These are phyloP conservation scores for Pezicula neosporulosa DNA, from an alignment of 2,329 filamentous ascomycete genomes.

Conservation along the genomic window DNA sequence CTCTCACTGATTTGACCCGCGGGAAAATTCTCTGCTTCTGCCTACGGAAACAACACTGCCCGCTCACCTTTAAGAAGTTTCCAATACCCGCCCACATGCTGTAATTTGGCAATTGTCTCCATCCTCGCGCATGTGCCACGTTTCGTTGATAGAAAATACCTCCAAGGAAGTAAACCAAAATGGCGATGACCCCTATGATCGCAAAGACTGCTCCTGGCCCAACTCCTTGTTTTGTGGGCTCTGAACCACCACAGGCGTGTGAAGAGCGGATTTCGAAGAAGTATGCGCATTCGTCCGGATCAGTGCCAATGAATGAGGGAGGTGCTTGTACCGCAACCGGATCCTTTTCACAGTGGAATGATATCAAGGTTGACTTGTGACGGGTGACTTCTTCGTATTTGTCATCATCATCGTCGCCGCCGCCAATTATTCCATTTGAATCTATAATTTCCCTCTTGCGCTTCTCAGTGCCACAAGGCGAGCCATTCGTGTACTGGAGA, in stretches of 20 bases:
- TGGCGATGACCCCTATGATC: constrained; percentile 73
- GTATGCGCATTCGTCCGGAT: constrained; percentile 89
- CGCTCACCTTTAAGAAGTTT: constrained; percentile 73
- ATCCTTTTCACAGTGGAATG: constrained; percentile 88
- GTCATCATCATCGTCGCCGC: constrained; percentile 29
- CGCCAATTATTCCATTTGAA: constrained; percentile 29
- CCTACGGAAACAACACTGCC: constrained; percentile 23
- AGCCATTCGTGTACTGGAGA: constrained; percentile 73
- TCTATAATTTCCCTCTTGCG: constrained; percentile 33
- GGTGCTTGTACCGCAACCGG: constrained; percentile 63
- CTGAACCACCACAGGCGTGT: constrained; percentile 69
- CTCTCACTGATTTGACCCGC: constrained; percentile 25
- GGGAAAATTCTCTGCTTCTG: constrained; percentile 22
- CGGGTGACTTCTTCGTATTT: constrained; percentile 31
- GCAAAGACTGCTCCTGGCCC: constrained; percentile 77
- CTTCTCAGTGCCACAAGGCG: constrained; percentile 58
- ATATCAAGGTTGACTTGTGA: constrained; percentile 81
- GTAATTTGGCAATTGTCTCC: constrained; percentile 94
- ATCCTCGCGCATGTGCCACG: constrained; percentile 89
- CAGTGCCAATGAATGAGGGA: constrained; percentile 77
- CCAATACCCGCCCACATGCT: constrained; percentile 86
- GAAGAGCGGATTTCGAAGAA: constrained; percentile 89
- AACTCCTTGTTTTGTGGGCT: constrained; percentile 69
- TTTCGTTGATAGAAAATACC: constrained; percentile 95
- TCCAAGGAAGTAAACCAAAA: constrained; percentile 85